Conservation (phyloP, 2,329 filamentous ascomycete genomes). For the Ceratocystis eucalypticola region DNA sequence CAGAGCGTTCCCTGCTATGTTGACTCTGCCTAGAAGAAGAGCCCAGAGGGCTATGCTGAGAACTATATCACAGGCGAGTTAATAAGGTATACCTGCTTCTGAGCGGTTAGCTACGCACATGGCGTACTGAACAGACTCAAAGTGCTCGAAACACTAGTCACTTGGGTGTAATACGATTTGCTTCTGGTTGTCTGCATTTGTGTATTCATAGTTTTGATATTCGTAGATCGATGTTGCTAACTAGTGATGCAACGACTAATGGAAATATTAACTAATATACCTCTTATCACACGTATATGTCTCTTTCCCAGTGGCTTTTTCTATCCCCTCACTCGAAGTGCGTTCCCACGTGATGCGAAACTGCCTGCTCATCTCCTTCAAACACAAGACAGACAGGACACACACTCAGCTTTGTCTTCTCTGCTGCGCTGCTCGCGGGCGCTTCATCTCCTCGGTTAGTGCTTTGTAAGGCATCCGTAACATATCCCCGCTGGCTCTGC, state of each 20-base stretch:
- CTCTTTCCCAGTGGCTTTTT: background rate
- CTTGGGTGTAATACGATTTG: background rate
- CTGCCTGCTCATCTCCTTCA: slow-evolving; percentile 53
- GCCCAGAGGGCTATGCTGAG: slow-evolving; percentile 2
- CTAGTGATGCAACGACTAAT: background rate
- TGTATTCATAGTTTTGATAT: background rate
- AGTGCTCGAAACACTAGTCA: background rate
- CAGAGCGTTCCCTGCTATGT: slow-evolving; percentile 12
- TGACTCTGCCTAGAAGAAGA: slow-evolving; percentile 15
- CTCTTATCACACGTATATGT: background rate
- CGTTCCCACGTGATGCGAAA: slow-evolving; percentile 50
- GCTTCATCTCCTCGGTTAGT: background rate
- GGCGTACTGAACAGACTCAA: background rate
- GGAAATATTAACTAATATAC: background rate
- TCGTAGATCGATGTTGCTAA: background rate
- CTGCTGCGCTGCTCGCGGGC: background rate
- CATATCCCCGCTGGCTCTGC: background rate
- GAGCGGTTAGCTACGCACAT: background rate
- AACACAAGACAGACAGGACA: slow-evolving; percentile 56
- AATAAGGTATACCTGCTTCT: background rate
- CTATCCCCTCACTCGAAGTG: slow-evolving; percentile 33
- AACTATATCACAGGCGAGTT: background rate
- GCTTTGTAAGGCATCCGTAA: background rate
- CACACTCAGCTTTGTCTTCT: slow-evolving; percentile 22
- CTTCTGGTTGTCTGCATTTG: background rate